Evolutionary conservation across 805 yeast genomes (phyloP).

Genomic region (Suhomyces sp.): DNA sequence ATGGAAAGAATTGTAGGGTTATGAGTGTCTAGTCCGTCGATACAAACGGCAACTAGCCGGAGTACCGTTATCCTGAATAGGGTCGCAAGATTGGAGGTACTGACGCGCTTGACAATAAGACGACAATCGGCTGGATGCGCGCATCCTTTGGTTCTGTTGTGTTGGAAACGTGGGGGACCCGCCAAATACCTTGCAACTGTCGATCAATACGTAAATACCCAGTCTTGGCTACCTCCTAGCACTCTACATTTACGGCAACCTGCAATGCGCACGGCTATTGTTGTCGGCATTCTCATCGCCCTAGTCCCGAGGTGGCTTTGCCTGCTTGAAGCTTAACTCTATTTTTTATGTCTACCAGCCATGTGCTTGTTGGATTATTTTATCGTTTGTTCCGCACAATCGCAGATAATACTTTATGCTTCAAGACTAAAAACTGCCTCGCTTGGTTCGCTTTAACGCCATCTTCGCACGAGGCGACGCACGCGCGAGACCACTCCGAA

Average conservation of each 20-base stretch:
- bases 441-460: neutral
- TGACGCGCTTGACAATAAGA: neutral
- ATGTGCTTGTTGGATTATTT: neutral
- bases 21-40: neutral
- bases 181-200: no score
- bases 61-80: neutral
- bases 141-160: no score
- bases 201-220: no score
- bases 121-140: neutral
- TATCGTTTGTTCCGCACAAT: neutral
- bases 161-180: no score
- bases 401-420: neutral
- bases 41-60: neutral
- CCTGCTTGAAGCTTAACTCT: neutral
- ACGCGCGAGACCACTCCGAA: neutral
- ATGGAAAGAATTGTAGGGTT: neutral
- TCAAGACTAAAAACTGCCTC: neutral
- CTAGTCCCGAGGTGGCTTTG: neutral
- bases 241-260: neutral
- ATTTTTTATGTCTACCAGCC: neutral
- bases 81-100: neutral
- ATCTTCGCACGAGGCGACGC: neutral
- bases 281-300: neutral
- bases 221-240: neutral
- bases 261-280: neutral